Evolutionary conservation across 495 filamentous ascomycete species (phyloP).

Genomic region (Xylaria acuta): DNA sequence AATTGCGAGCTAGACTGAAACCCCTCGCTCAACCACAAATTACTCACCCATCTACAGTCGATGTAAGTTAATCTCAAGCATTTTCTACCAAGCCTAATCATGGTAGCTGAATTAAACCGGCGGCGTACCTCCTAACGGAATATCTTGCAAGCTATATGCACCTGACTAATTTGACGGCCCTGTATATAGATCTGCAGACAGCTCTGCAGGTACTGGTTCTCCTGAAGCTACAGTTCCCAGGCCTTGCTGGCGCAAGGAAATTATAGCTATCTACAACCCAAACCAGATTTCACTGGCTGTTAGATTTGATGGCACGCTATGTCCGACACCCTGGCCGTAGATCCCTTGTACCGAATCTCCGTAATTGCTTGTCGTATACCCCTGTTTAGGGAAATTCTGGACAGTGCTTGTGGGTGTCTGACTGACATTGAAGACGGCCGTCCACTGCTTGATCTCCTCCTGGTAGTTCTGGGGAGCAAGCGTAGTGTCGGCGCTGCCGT

Average conservation of each 20-base stretch:
- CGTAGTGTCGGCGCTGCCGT: slow-evolving; percentile 55
- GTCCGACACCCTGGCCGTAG: slow-evolving; percentile 48
- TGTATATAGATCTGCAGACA: background rate
- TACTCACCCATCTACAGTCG: background rate
- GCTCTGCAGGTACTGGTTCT: background rate
- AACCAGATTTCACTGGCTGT: slow-evolving; percentile 49
- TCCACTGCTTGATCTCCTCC: slow-evolving; percentile 61
- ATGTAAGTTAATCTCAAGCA: background rate
- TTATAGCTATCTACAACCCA: slow-evolving; percentile 32
- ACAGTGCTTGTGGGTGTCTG: slow-evolving; percentile 39
- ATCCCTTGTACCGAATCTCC: slow-evolving; percentile 48
- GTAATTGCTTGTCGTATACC: slow-evolving; percentile 47
- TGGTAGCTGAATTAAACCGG: background rate
- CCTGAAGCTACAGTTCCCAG: background rate
- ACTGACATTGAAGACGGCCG: slow-evolving; percentile 51
- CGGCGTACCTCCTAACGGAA: background rate
- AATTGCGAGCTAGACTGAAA: background rate
- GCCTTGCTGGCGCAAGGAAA: background rate
- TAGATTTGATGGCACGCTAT: slow-evolving; percentile 46
- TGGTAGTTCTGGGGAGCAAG: slow-evolving; percentile 55
- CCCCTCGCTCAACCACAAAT: background rate
- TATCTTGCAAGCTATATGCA: background rate
- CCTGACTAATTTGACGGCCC: background rate
- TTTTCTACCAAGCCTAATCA: background rate
- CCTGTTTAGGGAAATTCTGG: slow-evolving; percentile 45